Base-by-base conservation (phyloP, 1,284 basidiomycete species). In the Inonotus hispidus region DNA sequence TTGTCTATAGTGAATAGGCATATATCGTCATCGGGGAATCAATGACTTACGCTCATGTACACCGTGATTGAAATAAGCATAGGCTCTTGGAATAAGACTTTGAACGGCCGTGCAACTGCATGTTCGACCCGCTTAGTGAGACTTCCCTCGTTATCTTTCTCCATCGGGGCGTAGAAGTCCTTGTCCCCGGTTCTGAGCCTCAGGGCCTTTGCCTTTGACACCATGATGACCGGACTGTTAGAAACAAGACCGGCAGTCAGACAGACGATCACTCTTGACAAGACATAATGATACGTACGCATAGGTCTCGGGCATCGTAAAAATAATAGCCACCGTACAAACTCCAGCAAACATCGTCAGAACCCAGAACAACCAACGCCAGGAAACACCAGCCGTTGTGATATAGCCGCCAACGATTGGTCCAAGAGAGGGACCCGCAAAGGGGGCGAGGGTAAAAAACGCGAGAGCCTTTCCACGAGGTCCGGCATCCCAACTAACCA, bases 371-470 rank as follows among this genome's bases (percentile, higher is more conserved):
- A 77, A 63, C 79, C 79, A 81, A 21, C 76, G 68, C 74, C 74
- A 82, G 27, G 66, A 64, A 0, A 75, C 72, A 6, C 77, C 77
- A 1, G 73, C 68, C 13, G 80, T 77, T 1, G 69, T 61, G 66
- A 84, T 82, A 68, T 73, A 79, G 2, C 81, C 81, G 2, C 75
- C 72, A 16, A 82, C 75, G 64, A 82, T 77, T 0, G 81, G 80
- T 5, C 78, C 80, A 56, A 67, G 53, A 0, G 71, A 71, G 7
- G 75, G 75, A 25, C 77, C 77, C 5, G 79, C 78, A 56, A 82
- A 82, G 6, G 82, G 82, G 7, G 81, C 78, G 10, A 82, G 68
- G 10, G 78, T 72, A 69, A 83, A 83, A 60, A 82, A 64, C n/a
- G 78, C 76, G 64, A 85, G 73, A 0, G 83, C 82, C 47, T 79